Conservation (phyloP, 2,329 filamentous ascomycete species). For the Plenodomus lindquistii region DNA sequence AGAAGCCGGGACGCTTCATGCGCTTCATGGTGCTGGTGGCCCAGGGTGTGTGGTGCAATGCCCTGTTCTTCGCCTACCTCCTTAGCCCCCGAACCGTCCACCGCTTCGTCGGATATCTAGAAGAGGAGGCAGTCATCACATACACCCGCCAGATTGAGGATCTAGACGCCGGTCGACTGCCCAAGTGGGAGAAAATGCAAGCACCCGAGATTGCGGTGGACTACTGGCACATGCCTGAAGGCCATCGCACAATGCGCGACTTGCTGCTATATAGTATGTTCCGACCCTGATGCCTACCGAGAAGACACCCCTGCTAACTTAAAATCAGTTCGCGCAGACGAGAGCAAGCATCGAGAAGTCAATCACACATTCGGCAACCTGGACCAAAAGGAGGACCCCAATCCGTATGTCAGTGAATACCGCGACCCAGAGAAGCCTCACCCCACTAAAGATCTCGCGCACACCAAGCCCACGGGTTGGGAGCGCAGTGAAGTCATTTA, state of each 20-base stretch:
- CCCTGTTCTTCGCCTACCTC: constrained; percentile 86
- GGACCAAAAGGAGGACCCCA: constrained; percentile 82
- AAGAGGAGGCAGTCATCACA: constrained; percentile 95
- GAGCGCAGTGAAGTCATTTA: constrained; percentile 69
- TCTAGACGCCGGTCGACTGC: constrained; percentile 80
- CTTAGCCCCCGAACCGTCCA: constrained; percentile 86
- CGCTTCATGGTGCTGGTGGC: constrained; percentile 75
- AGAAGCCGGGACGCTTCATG: constrained; percentile 86
- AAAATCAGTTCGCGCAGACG: constrained; percentile 42
- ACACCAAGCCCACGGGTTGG: constrained; percentile 73
- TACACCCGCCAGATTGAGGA: constrained; percentile 90
- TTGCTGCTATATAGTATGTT: constrained; percentile 81
- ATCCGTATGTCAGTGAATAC: constrained; percentile 86
- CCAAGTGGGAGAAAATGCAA: constrained; percentile 75
- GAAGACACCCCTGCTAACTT: constrained; percentile 7
- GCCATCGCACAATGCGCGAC: constrained; percentile 79
- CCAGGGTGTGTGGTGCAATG: constrained; percentile 82
- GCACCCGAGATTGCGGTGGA: constrained; percentile 87
- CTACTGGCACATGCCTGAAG: constrained; percentile 95
- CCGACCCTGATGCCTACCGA: constrained; percentile 1
- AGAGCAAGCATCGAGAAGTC: constrained; percentile 75
- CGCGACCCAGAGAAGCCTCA: constrained; percentile 69
- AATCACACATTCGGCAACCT: constrained; percentile 94
- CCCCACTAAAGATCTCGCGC: constrained; percentile 68
- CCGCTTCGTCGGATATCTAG: constrained; percentile 93